phyloP scores from a whole-genome alignment of 164 flowering plant genomes.

The Houttuynia cordata region DNA sequence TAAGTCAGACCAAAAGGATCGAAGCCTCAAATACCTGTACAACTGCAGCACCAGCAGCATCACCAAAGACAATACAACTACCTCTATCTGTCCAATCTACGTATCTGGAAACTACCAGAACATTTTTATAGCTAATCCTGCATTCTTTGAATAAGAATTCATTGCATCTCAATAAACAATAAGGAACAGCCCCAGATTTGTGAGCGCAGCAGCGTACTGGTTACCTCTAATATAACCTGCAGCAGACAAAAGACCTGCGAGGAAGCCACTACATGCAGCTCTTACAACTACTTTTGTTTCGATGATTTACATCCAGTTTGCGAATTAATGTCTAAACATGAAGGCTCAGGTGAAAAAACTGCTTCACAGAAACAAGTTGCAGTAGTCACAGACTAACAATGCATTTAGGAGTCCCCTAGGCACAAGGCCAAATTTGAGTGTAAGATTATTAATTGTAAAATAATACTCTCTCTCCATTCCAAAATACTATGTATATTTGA shows the following conservation, averaged over 20 bases:
- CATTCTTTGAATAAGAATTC: slow-evolving; percentile 5
- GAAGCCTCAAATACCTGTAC: slow-evolving; percentile 51
- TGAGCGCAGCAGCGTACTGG: background rate
- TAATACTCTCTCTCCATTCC: too few species aligned
- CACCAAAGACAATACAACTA: slow-evolving; percentile 93
- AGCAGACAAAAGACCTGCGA: slow-evolving; percentile 79
- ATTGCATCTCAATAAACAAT: background rate
- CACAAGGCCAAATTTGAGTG: too few species aligned
- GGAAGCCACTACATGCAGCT: slow-evolving; percentile 93
- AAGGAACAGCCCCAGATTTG: background rate
- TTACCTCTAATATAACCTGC: slow-evolving; percentile 85
- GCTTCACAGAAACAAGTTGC: too few species aligned
- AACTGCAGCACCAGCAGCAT: slow-evolving; percentile 60
- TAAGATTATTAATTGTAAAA: too few species aligned
- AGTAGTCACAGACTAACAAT: too few species aligned
- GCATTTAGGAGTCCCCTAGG: too few species aligned
- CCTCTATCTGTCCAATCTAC: slow-evolving; percentile 97
- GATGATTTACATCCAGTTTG: too few species aligned
- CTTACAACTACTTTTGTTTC: slow-evolving; percentile 10
- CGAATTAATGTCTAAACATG: too few species aligned
- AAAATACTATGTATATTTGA: too few species aligned
- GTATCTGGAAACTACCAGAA: slow-evolving; percentile 73
- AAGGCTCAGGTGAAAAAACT: too few species aligned
- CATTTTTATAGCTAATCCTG: slow-evolving; percentile 84
- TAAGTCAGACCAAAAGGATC: background rate